Percentiles rank a stretch among this genome's conserved stretches.
These are phyloP conservation scores for Xerocomus brunneocitrinus DNA, from an alignment of 768 basidiomycete species.

Conservation along the genomic window DNA sequence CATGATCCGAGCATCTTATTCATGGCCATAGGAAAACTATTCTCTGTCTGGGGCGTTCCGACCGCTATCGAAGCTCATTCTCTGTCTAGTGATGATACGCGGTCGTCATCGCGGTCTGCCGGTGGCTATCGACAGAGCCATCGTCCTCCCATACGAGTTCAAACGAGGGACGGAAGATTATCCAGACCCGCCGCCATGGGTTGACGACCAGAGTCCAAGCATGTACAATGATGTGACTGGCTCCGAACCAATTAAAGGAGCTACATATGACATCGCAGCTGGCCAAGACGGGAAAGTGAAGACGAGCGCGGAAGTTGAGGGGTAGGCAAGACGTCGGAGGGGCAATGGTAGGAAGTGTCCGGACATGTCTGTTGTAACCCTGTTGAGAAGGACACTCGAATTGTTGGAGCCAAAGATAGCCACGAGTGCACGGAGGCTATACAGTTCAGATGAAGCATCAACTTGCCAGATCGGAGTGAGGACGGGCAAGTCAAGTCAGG, in stretches of 20 bases:
- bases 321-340: background rate
- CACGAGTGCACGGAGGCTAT: too few relatives aligned
- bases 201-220: constrained; percentile 10
- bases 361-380: background rate
- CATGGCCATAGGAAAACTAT: constrained; percentile 57
- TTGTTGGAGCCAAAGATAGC: too few relatives aligned
- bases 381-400: background rate
- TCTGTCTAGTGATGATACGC: constrained; percentile 89
- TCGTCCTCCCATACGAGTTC: constrained; percentile 72
- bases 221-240: background rate
- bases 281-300: background rate
- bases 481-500: too few relatives aligned
- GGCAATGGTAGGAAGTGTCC: background rate
- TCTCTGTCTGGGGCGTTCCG: constrained; percentile 76
- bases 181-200: background rate
- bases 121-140: constrained; percentile 83
- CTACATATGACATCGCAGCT: background rate
- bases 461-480: too few relatives aligned
- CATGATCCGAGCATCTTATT: constrained; percentile 1
- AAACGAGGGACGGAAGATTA: constrained; percentile 23
- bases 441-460: too few relatives aligned
- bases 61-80: constrained; percentile 80
- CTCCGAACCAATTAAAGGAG: background rate
- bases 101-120: constrained; percentile 88
- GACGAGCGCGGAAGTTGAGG: background rate